These are phyloP conservation scores for Pichia exigua DNA, from an alignment of 805 yeast species.

Conservation along the genomic window DNA sequence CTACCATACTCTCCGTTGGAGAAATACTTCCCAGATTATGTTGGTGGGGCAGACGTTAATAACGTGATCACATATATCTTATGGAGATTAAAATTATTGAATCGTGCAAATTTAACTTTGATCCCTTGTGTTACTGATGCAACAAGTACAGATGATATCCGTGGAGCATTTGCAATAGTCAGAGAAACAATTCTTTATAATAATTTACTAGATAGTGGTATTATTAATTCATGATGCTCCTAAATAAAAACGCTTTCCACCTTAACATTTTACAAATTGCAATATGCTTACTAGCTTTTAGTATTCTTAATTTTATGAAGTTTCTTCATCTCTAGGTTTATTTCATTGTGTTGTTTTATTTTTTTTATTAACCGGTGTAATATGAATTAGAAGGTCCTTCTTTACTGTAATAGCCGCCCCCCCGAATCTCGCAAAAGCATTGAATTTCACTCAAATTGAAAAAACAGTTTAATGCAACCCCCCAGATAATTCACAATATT, in stretches of 20 bases:
- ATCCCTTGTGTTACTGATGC: slow-evolving; percentile 94
- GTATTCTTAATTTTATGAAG: not conserved
- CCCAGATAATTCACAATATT: no score
- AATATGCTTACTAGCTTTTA: not conserved
- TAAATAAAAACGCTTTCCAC: not conserved
- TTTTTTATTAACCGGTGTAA: not conserved
- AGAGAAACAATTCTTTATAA: slow-evolving; percentile 51
- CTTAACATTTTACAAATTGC: no score
- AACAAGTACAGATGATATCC: slow-evolving; percentile 84
- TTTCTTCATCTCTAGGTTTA: no score
- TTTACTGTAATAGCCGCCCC: no score
- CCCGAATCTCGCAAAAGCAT: no score
- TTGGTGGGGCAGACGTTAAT: slow-evolving; percentile 81
- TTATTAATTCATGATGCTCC: slow-evolving; percentile 21
- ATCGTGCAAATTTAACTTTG: slow-evolving; percentile 71
- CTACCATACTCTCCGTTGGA: slow-evolving; percentile 74
- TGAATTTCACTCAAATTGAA: not conserved
- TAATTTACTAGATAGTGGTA: slow-evolving; percentile 48
- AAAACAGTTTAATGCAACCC: no score
- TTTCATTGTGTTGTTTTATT: not conserved
- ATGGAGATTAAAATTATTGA: slow-evolving; percentile 83
- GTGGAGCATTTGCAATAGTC: slow-evolving; percentile 62
- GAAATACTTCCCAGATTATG: slow-evolving; percentile 80
- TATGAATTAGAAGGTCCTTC: no score
- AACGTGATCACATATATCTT: slow-evolving; percentile 88